Conservation (phyloP, 495 filamentous ascomycete species). For the Xylaria cubensis region DNA sequence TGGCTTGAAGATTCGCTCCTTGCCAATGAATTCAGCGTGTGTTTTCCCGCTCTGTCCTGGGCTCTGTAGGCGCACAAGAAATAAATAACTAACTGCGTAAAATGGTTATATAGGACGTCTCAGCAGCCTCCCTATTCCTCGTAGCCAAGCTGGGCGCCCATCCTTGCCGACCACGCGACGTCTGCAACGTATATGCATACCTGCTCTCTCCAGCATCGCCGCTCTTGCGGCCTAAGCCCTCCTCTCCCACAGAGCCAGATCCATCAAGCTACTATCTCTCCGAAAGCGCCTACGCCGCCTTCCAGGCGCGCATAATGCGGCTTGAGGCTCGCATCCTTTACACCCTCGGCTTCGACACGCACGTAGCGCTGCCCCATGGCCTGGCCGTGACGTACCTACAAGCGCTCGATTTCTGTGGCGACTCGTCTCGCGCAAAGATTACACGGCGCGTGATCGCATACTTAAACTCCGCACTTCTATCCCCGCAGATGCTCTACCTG, state of each 20-base stretch:
- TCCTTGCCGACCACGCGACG: slow-evolving; percentile 76
- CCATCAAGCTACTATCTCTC: slow-evolving; percentile 73
- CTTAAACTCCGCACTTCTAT: slow-evolving; percentile 82
- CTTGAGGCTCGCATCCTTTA: slow-evolving; percentile 78
- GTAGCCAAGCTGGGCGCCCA: slow-evolving; percentile 81
- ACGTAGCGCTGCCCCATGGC: slow-evolving; percentile 83
- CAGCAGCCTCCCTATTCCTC: slow-evolving; percentile 82
- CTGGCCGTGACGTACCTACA: slow-evolving; percentile 94
- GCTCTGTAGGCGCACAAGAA: background rate
- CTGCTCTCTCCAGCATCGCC: slow-evolving; percentile 73
- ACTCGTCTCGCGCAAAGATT: slow-evolving; percentile 48
- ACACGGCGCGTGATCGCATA: slow-evolving; percentile 72
- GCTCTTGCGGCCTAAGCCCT: slow-evolving; percentile 57
- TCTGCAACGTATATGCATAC: slow-evolving; percentile 84
- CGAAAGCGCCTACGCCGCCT: slow-evolving; percentile 70
- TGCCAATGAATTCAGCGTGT: slow-evolving; percentile 52
- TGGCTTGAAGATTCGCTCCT: slow-evolving; percentile 67
- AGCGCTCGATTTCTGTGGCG: slow-evolving; percentile 68
- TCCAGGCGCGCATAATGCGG: slow-evolving; percentile 66
- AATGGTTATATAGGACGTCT: slow-evolving; percentile 66
- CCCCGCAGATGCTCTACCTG: slow-evolving; percentile 86
- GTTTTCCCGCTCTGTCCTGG: background rate
- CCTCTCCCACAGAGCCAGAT: slow-evolving; percentile 49
- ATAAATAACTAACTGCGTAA: background rate
- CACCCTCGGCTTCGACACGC: slow-evolving; percentile 78